Base-by-base conservation (phyloP, 352 stramenopile species). In the Pythium plurisporium region DNA sequence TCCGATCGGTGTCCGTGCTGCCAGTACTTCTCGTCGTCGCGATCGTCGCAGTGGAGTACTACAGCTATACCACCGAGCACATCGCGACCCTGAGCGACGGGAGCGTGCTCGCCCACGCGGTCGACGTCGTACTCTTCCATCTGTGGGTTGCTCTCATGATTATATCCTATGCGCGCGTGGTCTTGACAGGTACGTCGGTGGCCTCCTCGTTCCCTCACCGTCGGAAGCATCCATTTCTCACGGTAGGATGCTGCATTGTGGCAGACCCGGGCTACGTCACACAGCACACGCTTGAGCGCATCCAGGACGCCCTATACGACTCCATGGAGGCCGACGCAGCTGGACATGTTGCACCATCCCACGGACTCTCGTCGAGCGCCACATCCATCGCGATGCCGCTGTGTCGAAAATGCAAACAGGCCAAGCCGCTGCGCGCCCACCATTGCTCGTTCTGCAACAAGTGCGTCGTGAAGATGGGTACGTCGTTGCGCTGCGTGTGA, bases 391-490 rank as follows among this genome's bases (percentile, higher is more conserved):
- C 25, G 33, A 55, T 78, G 51, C 66, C 66, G 5, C 47, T 57
- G 17, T 95, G 85, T 42, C 74, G 76, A 19, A 71, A 73, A 17
- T 95, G 85, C 64, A 76, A 83, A 26, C 73, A 86, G 46, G 57
- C 70, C 25, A 93, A 94, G 65, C 85, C 85, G n/a, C 74, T 87
- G 40, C 77, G 85, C 6, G 75, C 85, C 3, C 85, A 95, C 49
- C 85, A 95, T 64, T 95, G 85, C 69, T 91, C 79, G 60, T 86
- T 95, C 33, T 95, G 85, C 67, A 79, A 90, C 61, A 78, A 74
- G 43, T 95, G 85, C 59, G 85, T 95, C 12, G 29, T 91, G 23
- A 91, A 89, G 46, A 95, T 95, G 85, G 85, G 83, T 95, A 68
- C 50, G 55, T 22, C 15, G 1, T 44, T 26, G 14, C 17, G 14